These are phyloP conservation scores for Salmacisia buchloeana DNA, from an alignment of 1,284 basidiomycete genomes.

Conservation along the genomic window DNA sequence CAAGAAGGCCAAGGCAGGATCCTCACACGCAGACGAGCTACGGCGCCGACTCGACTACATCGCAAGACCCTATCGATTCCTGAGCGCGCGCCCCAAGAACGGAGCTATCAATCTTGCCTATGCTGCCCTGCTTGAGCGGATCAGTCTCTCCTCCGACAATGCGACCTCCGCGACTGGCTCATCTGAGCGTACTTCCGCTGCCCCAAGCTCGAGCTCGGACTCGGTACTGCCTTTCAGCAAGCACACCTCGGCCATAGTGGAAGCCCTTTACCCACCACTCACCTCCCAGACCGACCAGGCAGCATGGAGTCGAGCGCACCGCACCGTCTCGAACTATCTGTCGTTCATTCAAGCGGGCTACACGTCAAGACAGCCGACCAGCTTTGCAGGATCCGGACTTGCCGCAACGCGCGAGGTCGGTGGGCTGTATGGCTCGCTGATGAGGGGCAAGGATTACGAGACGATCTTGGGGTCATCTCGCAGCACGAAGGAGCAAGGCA, in stretches of 20 bases:
- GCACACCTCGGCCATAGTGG: too few relatives aligned
- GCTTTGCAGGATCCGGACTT: not conserved
- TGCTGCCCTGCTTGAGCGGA: not conserved
- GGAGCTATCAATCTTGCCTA: not conserved
- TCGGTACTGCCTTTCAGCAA: too few relatives aligned
- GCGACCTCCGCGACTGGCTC: too few relatives aligned
- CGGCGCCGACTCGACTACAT: not conserved
- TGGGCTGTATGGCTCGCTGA: not conserved
- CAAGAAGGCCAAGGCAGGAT: not conserved
- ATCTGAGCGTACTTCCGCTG: too few relatives aligned
- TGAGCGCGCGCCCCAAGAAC: not conserved
- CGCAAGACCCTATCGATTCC: conserved; percentile 1
- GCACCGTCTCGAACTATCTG: not conserved
- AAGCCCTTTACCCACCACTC: too few relatives aligned
- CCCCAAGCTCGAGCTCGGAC: not conserved
- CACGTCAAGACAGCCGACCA: not conserved
- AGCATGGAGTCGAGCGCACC: too few relatives aligned
- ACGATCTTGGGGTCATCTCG: too few relatives aligned
- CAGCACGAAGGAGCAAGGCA: too few relatives aligned
- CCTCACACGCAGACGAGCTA: not conserved
- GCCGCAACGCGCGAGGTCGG: not conserved
- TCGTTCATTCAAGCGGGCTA: not conserved
- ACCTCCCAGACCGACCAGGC: too few relatives aligned
- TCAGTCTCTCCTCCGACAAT: not conserved
- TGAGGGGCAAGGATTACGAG: too few relatives aligned